Conservation (phyloP, 495 filamentous ascomycete genomes). For the Aspergillus sclerotiicarbonarius region DNA sequence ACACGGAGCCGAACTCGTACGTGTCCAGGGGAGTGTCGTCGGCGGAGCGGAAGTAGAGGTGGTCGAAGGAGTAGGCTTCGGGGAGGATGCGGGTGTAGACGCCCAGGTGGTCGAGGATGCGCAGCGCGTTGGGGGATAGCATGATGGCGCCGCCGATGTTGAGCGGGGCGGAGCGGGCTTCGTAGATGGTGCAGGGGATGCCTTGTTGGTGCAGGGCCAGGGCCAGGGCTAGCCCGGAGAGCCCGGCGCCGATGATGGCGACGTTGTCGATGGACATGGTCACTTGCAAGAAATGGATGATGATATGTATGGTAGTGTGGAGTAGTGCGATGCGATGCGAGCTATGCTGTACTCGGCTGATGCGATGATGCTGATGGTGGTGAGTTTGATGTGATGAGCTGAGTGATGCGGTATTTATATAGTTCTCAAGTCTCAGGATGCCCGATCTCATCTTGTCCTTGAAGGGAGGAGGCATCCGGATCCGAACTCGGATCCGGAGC, state of each 20-base stretch:
- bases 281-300: no score
- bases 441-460: no score
- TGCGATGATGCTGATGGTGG: no score
- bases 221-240: conserved; percentile 48
- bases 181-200: conserved; percentile 46
- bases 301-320: no score
- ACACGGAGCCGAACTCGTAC: conserved; percentile 43
- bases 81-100: conserved; percentile 38
- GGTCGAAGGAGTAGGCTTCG: conserved; percentile 36
- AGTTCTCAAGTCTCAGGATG: no score
- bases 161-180: conserved; percentile 32
- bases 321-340: no score
- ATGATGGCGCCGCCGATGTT: conserved; percentile 49
- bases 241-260: conserved; percentile 48
- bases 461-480: no score
- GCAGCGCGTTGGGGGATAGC: conserved; percentile 52
- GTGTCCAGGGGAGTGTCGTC: conserved; percentile 35
- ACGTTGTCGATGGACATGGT: conserved; percentile 23
- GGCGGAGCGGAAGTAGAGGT: conserved; percentile 38
- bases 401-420: no score
- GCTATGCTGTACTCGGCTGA: no score
- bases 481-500: no score
- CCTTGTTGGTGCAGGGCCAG: conserved; percentile 38
- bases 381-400: no score
- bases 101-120: conserved; percentile 44